These are phyloP conservation scores for Phytophthora fragariaefolia DNA, from an alignment of 352 stramenopile species.

Conservation along the genomic window DNA sequence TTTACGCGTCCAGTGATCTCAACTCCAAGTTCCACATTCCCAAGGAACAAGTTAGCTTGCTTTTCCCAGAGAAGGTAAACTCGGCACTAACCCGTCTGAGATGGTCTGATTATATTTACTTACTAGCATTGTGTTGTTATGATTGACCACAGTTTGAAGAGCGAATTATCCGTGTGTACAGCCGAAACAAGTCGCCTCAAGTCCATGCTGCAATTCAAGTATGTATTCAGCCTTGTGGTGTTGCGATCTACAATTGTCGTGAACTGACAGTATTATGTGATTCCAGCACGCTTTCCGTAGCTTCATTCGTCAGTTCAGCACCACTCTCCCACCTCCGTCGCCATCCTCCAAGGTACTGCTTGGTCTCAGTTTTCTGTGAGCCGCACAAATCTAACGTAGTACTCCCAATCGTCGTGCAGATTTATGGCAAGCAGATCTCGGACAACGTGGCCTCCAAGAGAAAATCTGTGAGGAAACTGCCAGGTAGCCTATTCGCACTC, in stretches of 20 bases:
- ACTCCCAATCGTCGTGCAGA: not conserved
- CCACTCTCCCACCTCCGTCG: constrained; percentile 66
- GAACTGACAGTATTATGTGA: not conserved
- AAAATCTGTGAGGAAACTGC: constrained; percentile 31
- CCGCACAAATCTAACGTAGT: not conserved
- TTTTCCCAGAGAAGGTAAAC: constrained; percentile 85
- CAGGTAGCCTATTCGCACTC: constrained; percentile 20
- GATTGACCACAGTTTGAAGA: constrained; percentile 71
- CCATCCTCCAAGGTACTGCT: constrained; percentile 71
- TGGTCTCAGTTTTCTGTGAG: not conserved
- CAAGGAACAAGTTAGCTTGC: constrained; percentile 80
- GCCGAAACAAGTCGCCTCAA: constrained; percentile 52
- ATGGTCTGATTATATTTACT: not conserved
- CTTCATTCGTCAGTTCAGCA: constrained; percentile 70
- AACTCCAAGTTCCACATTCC: constrained; percentile 77
- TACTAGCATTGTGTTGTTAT: not conserved
- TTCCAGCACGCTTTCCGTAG: constrained; percentile 61
- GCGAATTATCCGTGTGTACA: constrained; percentile 82
- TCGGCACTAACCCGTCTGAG: not conserved
- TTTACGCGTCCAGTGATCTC: constrained; percentile 80
- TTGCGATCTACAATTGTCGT: not conserved
- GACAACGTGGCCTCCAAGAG: constrained; percentile 15
- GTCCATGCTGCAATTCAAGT: constrained; percentile 72
- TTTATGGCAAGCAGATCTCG: constrained; percentile 22
- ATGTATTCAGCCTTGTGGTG: constrained; percentile 2